Evolutionary conservation across 495 filamentous ascomycete genomes (phyloP).

Genomic region (Daldinia caldariorum): DNA sequence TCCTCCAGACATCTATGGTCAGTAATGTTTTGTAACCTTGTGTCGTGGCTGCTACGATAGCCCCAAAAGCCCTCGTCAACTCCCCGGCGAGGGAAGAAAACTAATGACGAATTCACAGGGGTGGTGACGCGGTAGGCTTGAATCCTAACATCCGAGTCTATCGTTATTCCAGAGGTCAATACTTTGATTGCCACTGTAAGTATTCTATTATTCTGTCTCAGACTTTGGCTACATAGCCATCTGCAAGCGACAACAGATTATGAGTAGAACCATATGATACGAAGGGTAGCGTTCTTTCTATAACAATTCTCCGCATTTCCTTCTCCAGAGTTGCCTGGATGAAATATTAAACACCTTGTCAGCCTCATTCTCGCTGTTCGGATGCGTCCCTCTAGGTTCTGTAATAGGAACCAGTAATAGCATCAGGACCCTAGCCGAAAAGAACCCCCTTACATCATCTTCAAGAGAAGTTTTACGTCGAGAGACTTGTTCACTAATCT

Average conservation of each 20-base stretch:
- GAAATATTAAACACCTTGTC: neutral
- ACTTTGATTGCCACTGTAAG: constrained; percentile 89
- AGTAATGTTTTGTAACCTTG: constrained; percentile 32
- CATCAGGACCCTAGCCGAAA: neutral
- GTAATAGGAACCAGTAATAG: neutral
- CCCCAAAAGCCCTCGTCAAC: neutral
- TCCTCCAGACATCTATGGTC: constrained; percentile 49
- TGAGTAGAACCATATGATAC: constrained; percentile 12
- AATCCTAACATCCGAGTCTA: constrained; percentile 93
- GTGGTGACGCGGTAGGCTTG: constrained; percentile 83
- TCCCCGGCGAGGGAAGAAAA: neutral
- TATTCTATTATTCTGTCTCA: constrained; percentile 32
- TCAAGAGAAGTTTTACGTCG: neutral
- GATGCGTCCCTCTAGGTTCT: neutral
- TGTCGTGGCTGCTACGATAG: neutral
- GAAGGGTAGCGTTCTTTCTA: constrained; percentile 10
- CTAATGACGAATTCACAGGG: constrained; percentile 64
- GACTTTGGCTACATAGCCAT: constrained; percentile 16
- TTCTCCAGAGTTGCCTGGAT: neutral
- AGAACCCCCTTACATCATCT: neutral
- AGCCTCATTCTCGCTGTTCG: constrained; percentile 1
- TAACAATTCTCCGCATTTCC: constrained; percentile 1
- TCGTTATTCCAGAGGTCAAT: constrained; percentile 86
- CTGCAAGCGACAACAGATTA: constrained; percentile 8
- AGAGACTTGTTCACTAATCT: constrained; percentile 27